Evolutionary conservation across 768 basidiomycete genomes (phyloP).

Genomic region (Kwoniella europaea): DNA sequence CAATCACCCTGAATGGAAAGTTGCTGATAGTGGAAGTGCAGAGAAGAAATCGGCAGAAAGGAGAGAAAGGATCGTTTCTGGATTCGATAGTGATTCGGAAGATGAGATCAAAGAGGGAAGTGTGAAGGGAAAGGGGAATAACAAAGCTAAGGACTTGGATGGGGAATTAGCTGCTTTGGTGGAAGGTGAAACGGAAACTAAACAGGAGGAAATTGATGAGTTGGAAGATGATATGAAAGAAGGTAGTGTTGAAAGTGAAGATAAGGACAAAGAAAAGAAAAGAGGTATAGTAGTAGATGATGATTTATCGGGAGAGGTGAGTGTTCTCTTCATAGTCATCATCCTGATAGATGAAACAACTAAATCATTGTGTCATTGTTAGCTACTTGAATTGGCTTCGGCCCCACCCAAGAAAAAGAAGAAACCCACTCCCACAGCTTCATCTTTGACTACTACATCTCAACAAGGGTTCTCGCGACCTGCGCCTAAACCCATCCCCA

Average conservation of each 20-base stretch:
- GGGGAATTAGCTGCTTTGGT: conserved; percentile 22
- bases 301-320: conserved; percentile 42
- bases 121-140: conserved; percentile 10
- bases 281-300: conserved; percentile 25
- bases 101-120: conserved; percentile 16
- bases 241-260: conserved; percentile 6
- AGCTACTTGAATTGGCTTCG: conserved; percentile 41
- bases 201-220: conserved; percentile 34
- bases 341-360: no score
- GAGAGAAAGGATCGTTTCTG: conserved; percentile 31
- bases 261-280: conserved; percentile 14
- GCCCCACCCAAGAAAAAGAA: conserved; percentile 44
- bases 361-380: no score
- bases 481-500: neutral
- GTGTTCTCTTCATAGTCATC: conserved; percentile 1
- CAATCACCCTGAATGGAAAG: conserved; percentile 24
- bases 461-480: conserved; percentile 5
- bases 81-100: conserved; percentile 33
- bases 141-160: conserved; percentile 4
- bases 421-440: neutral
- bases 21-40: conserved; percentile 14
- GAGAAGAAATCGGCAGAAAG: conserved; percentile 19
- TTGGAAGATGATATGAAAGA: conserved; percentile 32
- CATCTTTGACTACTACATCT: neutral
- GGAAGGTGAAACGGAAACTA: neutral